A percentile compares a stretch with the other conserved stretches of the same genome.
Evolutionary conservation across 148 eudicot genomes (phyloP).

Genomic region (Cornus suecica): DNA sequence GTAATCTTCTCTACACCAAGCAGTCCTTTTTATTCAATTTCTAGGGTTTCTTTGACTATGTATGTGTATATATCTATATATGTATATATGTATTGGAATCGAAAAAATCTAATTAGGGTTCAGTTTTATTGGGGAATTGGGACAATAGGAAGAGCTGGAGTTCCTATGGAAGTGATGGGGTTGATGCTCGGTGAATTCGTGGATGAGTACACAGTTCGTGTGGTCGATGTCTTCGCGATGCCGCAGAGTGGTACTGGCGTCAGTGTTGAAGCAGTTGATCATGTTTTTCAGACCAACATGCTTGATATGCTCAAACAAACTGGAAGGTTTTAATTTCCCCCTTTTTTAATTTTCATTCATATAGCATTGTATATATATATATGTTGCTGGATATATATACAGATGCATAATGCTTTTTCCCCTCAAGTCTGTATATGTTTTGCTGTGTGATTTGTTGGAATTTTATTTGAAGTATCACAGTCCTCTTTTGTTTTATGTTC

Average conservation of each 20-base stretch:
- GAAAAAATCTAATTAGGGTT: conserved; percentile 12
- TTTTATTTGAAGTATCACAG: background rate
- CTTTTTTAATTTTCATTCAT: background rate
- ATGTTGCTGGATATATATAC: background rate
- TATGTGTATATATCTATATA: no score
- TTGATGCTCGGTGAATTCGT: conserved; percentile 88
- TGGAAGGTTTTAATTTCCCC: conserved; percentile 68
- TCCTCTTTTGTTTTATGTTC: background rate
- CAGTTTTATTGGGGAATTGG: background rate
- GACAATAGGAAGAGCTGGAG: conserved; percentile 73
- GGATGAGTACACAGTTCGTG: conserved; percentile 82
- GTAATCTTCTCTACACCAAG: conserved; percentile 22
- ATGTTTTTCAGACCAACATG: conserved; percentile 88
- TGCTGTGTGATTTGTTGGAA: background rate
- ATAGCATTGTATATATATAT: background rate
- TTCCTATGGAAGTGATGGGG: conserved; percentile 93
- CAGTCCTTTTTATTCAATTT: background rate
- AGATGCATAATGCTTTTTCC: background rate
- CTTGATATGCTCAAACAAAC: conserved; percentile 92
- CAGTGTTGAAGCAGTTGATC: conserved; percentile 88
- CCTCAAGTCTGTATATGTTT: background rate
- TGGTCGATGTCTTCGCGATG: conserved; percentile 87
- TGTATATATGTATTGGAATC: no score
- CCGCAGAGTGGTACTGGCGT: conserved; percentile 88
- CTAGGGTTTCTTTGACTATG: background rate